Evolutionary conservation across 176 grass and related monocot species (phyloP), one percentile per base, ranked within the genome.

Genomic region (Cenchrus purpureus): DNA sequence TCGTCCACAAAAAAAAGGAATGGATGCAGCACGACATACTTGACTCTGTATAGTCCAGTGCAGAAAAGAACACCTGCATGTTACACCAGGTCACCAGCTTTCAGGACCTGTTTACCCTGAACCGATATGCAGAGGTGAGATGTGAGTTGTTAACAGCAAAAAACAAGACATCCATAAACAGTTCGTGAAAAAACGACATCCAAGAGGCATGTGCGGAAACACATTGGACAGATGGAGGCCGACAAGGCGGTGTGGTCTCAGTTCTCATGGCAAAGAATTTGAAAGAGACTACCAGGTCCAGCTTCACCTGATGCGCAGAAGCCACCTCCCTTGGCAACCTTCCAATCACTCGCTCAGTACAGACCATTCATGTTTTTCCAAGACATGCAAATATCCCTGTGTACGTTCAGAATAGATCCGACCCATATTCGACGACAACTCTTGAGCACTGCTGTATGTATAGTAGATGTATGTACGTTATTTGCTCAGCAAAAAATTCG

Each of bases 311-410:
- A 67, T 87, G 84, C 64, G 74, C 86, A 65, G 91, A 84, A 57
- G 81, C 31, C 82, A 91, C 86, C 77, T 91, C 87, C 85, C 92
- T 95, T 66, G 85, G 82, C 73, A 98, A 85, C 59, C 92, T 86
- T 46, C 92, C 83, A 0, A 89, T 61, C 4, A 56, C 15, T 91
- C 31, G 89, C 69, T 95, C 93, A 46, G 78, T 98, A 95, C 46
- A 95, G 77, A 17, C 81, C 96, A 78, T 79, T 98, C 90, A 88
- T 90, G 58, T 87, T 88, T 88, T 88, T 93, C 93, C 55, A 98
- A 60, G 62, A 92, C 43, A 89, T 83, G 89, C 79, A 95, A 87
- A 86, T 93, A 45, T 7, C 87, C 77, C 83, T 94, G 56, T 83
- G 83, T 67, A 86, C 82, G 79, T 94, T 93, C 55, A 95, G 85